Evolutionary conservation across 176 grass and related monocot species (phyloP), one percentile per base, ranked within the genome.

Genomic region (Ananas comosus): DNA sequence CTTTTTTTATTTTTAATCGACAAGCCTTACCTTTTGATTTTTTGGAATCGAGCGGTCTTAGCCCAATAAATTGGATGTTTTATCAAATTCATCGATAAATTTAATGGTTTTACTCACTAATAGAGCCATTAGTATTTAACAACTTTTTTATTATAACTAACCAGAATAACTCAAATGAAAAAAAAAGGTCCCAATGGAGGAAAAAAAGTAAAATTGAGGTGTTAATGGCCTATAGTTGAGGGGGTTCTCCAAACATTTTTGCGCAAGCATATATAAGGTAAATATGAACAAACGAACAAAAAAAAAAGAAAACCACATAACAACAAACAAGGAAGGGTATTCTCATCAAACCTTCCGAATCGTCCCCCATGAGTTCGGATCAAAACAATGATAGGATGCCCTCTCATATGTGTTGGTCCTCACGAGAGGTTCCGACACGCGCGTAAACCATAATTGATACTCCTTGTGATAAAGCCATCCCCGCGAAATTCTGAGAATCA

Each of bases 381-480:
- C 66, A 10, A 77, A 77, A 69, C 75, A 77, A 12, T 59, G 17
- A 66, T 77, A 77, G 3, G 53, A 69, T 77, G 65, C 75, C 66
- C 75, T 77, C 56, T 77, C 75, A 27, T 77, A 77, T 5, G 75
- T 17, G 49, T 77, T 52, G 4, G 65, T 63, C 75, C 69, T 77
- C 25, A 77, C 75, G 16, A 69, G 75, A 50, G 75, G 66, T 47
- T 77, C 75, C 51, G 65, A n/a, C n/a, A 66, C 42, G 68, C 75
- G 68, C 12, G 42, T 61, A 47, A 77, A 69, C 75, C 75, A 77
- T 14, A 77, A 28, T 12, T 77, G 65, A 16, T 69, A 66, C 8
- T 77, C 75, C 28, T 61, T 77, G 3, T 77, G 75, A 48, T 69
- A 77, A 66, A 77, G 69, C 75, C 75, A 77, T 68, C 75, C 75